phyloP scores from a whole-genome alignment of 768 basidiomycete genomes.

The Inosperma sp. region DNA sequence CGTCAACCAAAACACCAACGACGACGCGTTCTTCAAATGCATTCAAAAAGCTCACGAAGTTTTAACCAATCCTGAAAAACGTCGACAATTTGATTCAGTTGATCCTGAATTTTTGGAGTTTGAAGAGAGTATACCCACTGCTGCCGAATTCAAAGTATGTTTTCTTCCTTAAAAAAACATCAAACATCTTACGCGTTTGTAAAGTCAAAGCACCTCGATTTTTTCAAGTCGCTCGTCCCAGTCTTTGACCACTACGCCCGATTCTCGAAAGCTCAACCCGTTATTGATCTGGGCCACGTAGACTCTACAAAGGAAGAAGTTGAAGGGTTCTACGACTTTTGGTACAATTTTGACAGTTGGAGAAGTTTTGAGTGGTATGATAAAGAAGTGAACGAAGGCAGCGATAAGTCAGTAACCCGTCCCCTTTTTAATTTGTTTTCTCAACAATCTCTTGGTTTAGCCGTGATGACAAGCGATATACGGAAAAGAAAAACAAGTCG shows the following conservation, averaged over 20 bases:
- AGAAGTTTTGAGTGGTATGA: conserved; percentile 96
- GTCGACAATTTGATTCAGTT: conserved; percentile 95
- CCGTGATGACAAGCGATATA: conserved; percentile 98
- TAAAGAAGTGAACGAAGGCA: conserved; percentile 98
- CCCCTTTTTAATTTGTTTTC: neutral
- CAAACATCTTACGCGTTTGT: no score
- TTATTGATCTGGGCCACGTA: conserved; percentile 69
- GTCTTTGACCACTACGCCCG: conserved; percentile 89
- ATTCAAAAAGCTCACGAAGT: conserved; percentile 98
- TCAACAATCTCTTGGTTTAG: conserved; percentile 34
- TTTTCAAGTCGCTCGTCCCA: conserved; percentile 72
- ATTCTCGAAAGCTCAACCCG: conserved; percentile 83
- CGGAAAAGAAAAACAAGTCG: conserved; percentile 98
- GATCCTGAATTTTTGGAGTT: conserved; percentile 72
- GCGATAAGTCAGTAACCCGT: conserved; percentile 65
- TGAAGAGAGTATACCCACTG: conserved; percentile 74
- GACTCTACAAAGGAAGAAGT: conserved; percentile 77
- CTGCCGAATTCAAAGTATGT: conserved; percentile 52
- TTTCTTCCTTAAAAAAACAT: no score
- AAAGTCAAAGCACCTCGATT: conserved; percentile 52
- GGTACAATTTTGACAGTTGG: conserved; percentile 99
- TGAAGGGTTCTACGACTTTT: conserved; percentile 95
- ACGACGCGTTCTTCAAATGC: conserved; percentile 99
- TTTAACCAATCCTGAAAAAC: conserved; percentile 78
- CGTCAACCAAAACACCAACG: conserved; percentile 77